phyloP scores from a whole-genome alignment of 805 yeast genomes.

The Zygosaccharomyces pseudorouxii region DNA sequence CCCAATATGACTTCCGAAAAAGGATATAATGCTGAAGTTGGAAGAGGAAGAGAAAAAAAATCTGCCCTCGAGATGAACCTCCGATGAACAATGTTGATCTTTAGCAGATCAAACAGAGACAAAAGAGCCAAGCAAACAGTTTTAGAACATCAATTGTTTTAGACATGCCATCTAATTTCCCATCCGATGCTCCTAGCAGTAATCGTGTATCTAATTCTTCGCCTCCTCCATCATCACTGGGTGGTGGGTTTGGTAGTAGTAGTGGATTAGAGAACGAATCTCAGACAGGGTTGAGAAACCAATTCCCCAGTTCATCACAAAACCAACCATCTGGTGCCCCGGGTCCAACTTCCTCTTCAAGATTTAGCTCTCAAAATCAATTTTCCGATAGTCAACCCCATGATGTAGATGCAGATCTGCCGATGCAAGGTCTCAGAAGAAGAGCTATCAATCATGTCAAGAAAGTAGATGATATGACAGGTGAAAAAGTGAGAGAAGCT shows the following conservation, averaged over 20 bases:
- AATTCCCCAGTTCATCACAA: constrained; percentile 31
- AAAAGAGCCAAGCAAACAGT: not conserved
- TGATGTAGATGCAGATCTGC: constrained; percentile 20
- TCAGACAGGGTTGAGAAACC: constrained; percentile 24
- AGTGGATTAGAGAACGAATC: constrained; percentile 28
- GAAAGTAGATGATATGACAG: constrained; percentile 84
- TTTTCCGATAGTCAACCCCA: constrained; percentile 18
- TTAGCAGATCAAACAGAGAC: not conserved
- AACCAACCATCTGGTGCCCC: constrained; percentile 15
- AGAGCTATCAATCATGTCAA: constrained; percentile 67
- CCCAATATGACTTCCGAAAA: not conserved
- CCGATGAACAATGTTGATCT: not conserved
- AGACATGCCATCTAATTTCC: constrained; percentile 25
- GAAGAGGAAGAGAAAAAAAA: not conserved
- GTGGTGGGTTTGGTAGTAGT: constrained; percentile 30
- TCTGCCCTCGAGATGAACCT: not conserved
- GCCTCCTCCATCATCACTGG: constrained; percentile 32
- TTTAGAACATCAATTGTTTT: not conserved
- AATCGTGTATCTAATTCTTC: constrained; percentile 26
- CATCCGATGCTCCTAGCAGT: constrained; percentile 17
- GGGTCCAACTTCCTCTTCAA: constrained; percentile 14
- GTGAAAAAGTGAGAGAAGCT: constrained; percentile 88
- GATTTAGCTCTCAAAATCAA: constrained; percentile 25
- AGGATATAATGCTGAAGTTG: not conserved
- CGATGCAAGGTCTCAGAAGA: constrained; percentile 40